These are phyloP conservation scores for Blastobotrys arbuscula DNA, from an alignment of 1,139 yeast genomes.

Conservation along the genomic window DNA sequence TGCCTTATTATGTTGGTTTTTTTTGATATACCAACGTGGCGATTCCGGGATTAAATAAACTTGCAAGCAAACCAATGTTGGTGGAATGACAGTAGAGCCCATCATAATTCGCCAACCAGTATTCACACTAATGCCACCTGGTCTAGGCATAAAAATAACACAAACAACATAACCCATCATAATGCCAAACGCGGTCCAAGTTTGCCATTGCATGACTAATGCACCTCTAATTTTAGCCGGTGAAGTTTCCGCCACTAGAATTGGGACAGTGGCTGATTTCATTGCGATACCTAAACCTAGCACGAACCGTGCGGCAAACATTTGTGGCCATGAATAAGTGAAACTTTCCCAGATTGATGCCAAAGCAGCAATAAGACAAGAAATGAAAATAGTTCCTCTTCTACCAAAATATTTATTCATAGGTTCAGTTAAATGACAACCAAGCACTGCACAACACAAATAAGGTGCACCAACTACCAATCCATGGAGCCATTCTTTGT, in stretches of 20 bases:
- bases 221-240: conserved; percentile 77
- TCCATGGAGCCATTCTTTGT: conserved; percentile 55
- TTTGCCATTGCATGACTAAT: conserved; percentile 83
- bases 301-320: conserved; percentile 65
- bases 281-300: conserved; percentile 79
- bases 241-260: conserved; percentile 74
- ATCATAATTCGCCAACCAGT: conserved; percentile 60
- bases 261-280: conserved; percentile 76
- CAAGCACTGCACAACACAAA: conserved; percentile 60
- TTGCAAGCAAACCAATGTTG: conserved; percentile 3
- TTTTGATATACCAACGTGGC: conserved; percentile 42
- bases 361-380: conserved; percentile 59
- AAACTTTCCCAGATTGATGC: conserved; percentile 78
- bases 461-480: conserved; percentile 79
- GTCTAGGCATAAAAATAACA: conserved; percentile 51
- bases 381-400: conserved; percentile 64
- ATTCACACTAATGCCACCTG: conserved; percentile 39
- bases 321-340: conserved; percentile 66
- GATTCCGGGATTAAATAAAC: conserved; percentile 45
- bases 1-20: conserved; percentile 11
- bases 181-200: conserved; percentile 83
- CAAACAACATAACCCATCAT: conserved; percentile 73
- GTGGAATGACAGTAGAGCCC: conserved; percentile 41
- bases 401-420: conserved; percentile 62
- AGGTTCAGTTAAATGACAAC: conserved; percentile 71